Evolutionary conservation across 2,329 filamentous ascomycete genomes (phyloP).

Genomic region (Paracoccidioides brasiliensis): DNA sequence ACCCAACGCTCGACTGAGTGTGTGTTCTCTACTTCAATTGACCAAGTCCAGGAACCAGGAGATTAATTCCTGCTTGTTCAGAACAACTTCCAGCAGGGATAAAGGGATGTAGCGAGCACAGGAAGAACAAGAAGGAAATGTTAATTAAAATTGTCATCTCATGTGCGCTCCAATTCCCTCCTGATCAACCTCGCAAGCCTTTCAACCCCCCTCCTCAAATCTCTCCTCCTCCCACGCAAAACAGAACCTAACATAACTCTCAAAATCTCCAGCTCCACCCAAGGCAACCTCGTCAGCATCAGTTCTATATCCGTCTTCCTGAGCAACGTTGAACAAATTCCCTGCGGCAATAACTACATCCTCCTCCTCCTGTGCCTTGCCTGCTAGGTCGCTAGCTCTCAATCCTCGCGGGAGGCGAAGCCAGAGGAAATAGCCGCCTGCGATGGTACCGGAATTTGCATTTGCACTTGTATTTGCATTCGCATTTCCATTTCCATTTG

Average conservation of each 20-base stretch:
- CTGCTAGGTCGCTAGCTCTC: slow-evolving; percentile 43
- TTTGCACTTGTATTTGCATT: slow-evolving; percentile 5
- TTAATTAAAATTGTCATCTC: too few relatives aligned
- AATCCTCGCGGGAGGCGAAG: slow-evolving; percentile 47
- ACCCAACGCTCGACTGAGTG: too few relatives aligned
- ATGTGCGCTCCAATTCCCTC: slow-evolving; percentile 4
- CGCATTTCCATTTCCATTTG: slow-evolving; percentile 4
- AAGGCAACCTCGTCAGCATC: not conserved
- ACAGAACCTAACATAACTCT: slow-evolving; percentile 50
- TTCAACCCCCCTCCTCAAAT: slow-evolving; percentile 54
- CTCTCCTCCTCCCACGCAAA: slow-evolving; percentile 59
- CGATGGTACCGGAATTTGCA: slow-evolving; percentile 18
- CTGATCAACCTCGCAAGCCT: slow-evolving; percentile 44
- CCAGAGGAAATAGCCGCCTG: slow-evolving; percentile 83
- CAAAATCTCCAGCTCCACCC: slow-evolving; percentile 42
- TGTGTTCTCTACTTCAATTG: too few relatives aligned
- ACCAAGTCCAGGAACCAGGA: too few relatives aligned
- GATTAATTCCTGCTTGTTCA: too few relatives aligned
- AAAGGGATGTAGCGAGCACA: too few relatives aligned
- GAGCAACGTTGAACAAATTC: slow-evolving; percentile 53
- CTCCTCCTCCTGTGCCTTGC: slow-evolving; percentile 47
- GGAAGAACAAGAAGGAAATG: too few relatives aligned
- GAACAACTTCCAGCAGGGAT: too few relatives aligned
- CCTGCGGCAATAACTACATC: slow-evolving; percentile 57
- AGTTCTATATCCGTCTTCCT: slow-evolving; percentile 15